Evolutionary conservation across 257 asterid species (phyloP).

Genomic region (Thymus mandschuricus): DNA sequence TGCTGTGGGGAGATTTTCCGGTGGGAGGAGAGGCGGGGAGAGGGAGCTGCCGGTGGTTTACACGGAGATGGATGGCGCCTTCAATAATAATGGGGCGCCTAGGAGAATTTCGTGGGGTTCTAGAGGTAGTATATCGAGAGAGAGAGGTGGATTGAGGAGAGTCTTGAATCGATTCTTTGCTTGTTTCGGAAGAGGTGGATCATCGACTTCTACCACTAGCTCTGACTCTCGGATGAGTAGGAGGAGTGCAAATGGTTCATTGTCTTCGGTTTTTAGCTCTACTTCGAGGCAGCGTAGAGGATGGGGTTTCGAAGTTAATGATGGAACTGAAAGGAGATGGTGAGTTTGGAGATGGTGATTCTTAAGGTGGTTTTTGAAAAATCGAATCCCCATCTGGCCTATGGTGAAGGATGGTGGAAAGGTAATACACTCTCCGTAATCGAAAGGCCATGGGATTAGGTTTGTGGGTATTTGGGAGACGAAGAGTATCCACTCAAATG

Average conservation of each 20-base stretch:
- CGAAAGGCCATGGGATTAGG: constrained; percentile 9
- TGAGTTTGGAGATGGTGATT: constrained; percentile 27
- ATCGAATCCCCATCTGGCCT: not conserved
- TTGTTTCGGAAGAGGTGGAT: constrained; percentile 66
- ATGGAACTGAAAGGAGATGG: constrained; percentile 39
- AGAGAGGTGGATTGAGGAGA: constrained; percentile 67
- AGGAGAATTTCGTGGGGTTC: constrained; percentile 84
- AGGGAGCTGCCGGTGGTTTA: constrained; percentile 87
- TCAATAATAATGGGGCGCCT: constrained; percentile 66
- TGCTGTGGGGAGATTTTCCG: constrained; percentile 89
- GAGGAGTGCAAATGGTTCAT: constrained; percentile 46
- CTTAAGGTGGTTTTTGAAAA: constrained; percentile 1
- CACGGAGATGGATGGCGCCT: constrained; percentile 92
- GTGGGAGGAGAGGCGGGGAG: constrained; percentile 84
- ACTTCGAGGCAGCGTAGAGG: constrained; percentile 55
- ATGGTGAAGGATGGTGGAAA: constrained; percentile 29
- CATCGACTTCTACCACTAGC: constrained; percentile 54
- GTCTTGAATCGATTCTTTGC: constrained; percentile 55
- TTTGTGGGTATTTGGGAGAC: constrained; percentile 22
- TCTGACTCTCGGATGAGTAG: constrained; percentile 56
- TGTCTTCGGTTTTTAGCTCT: constrained; percentile 58
- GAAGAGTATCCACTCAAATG: constrained; percentile 19
- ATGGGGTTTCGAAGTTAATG: constrained; percentile 50
- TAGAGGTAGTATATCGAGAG: constrained; percentile 59
- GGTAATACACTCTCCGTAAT: constrained; percentile 26